Evolutionary conservation across 164 flowering plant species (phyloP).

Genomic region (Cinnamomum micranthum): DNA sequence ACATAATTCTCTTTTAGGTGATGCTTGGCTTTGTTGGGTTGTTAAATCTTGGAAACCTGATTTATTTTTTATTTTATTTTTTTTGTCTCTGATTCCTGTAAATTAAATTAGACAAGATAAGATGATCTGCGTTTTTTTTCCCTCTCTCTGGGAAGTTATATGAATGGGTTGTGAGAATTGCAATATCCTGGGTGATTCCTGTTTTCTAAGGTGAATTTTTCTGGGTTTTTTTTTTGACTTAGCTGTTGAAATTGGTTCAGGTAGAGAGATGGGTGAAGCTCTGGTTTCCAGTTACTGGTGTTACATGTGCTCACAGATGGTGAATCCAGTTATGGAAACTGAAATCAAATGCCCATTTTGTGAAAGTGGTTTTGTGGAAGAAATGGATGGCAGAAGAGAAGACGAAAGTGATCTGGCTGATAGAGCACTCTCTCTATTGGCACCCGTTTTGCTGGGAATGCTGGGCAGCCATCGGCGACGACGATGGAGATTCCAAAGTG

Average conservation of each 20-base stretch:
- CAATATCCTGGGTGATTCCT: background rate
- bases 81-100: background rate
- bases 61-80: background rate
- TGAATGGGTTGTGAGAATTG: background rate
- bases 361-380: conserved; percentile 71
- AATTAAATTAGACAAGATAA: background rate
- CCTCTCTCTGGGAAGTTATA: background rate
- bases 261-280: conserved; percentile 49
- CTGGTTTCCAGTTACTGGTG: conserved; percentile 62
- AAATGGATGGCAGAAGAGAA: conserved; percentile 34
- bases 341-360: conserved; percentile 81
- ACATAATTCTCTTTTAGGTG: background rate
- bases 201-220: background rate
- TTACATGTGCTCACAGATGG: conserved; percentile 60
- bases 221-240: background rate
- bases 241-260: background rate
- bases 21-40: background rate
- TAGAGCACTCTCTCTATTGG: conserved; percentile 70
- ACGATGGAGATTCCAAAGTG: conserved; percentile 32
- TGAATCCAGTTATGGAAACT: conserved; percentile 57
- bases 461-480: conserved; percentile 47
- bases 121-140: background rate
- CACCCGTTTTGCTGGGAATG: conserved; percentile 79
- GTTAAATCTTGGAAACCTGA: background rate
- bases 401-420: conserved; percentile 35